Evolutionary conservation across 2,329 filamentous ascomycete species (phyloP), one percentile per base, ranked within the genome.

Genomic region (Chaetomiaceae sp.): DNA sequence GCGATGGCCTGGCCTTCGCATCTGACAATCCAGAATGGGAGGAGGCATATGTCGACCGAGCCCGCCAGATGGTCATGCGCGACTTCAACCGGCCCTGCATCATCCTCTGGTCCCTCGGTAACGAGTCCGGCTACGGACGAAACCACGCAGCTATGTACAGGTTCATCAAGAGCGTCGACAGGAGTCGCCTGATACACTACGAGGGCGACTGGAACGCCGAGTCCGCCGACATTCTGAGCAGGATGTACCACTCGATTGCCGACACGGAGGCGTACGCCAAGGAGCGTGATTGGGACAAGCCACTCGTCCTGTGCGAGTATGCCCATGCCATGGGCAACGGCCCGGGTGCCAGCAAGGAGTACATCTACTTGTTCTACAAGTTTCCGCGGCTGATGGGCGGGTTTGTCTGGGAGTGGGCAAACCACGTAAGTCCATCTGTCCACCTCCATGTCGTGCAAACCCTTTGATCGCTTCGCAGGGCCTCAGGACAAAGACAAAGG

Each of bases 71-170:
- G 50, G 78, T 87, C 2, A 74, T 78, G 57, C 75, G 84, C 42
- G 82, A 87, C 64, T 84, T 85, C 65, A 80, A 85, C 48, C 81
- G 85, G 55, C 72, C 83, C 1, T 82, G 76, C n/a, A 73, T 87
- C 14, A 78, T 87, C 34, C 76, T 86, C 40, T 87, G 84, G 84
- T 83, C 80, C 36, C 68, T 87, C 0, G 84, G 84, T 0, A 87
- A 87, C 56, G 84, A 87, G 63, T 78, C 82, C 0, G 86, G 85
- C 66, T 86, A 83, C 55, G 84, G 84, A 0, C 70, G 72, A 6
- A 87, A 87, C 58, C 80, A 83, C 57, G 71, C 71, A 34, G 78
- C 79, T 11, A 87, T 87, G 84, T 82, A 83, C 55, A 67, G 79
- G 4, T 82, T 75, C 68, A 79, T 82, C 62, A 82, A 81, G 56